Percentiles rank a stretch among this genome's conserved stretches.
phyloP scores from a whole-genome alignment of 2,329 filamentous ascomycete genomes.

The Aspergillus bombycis region DNA sequence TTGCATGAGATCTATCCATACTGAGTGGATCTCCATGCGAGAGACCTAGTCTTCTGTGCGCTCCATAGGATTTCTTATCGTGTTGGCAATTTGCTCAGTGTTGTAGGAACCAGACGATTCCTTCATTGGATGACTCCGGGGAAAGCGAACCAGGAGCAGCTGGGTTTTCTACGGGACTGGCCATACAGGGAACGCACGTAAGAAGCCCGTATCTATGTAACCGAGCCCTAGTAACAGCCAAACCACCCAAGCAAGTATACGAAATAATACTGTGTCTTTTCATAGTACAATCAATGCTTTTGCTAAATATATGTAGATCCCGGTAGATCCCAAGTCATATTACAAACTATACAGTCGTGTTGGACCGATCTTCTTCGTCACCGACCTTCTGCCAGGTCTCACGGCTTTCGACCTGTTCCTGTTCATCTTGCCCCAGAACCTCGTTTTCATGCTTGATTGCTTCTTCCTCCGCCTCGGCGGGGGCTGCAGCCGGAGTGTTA shows the following conservation, averaged over 20 bases:
- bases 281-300: conserved; percentile 11
- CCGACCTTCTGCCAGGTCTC: conserved; percentile 49
- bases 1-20: not conserved
- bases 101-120: not conserved
- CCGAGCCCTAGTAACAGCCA: not conserved
- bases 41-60: not conserved
- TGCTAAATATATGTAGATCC: conserved; percentile 12
- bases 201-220: not conserved
- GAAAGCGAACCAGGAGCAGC: too few relatives aligned
- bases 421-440: conserved; percentile 43
- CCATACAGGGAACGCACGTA: not conserved
- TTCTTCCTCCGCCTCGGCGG: conserved; percentile 37
- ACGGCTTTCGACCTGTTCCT: conserved; percentile 43
- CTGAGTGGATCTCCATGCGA: not conserved
- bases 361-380: conserved; percentile 50
- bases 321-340: conserved; percentile 3
- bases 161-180: not conserved
- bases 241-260: not conserved
- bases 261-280: not conserved
- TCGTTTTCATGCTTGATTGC: conserved; percentile 44
- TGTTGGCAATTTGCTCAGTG: not conserved
- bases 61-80: not conserved
- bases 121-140: too few relatives aligned
- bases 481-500: conserved; percentile 17
- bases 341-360: conserved; percentile 49